Evolutionary conservation across 441 rosid genomes (phyloP).

Genomic region (Gossypium davidsonii): DNA sequence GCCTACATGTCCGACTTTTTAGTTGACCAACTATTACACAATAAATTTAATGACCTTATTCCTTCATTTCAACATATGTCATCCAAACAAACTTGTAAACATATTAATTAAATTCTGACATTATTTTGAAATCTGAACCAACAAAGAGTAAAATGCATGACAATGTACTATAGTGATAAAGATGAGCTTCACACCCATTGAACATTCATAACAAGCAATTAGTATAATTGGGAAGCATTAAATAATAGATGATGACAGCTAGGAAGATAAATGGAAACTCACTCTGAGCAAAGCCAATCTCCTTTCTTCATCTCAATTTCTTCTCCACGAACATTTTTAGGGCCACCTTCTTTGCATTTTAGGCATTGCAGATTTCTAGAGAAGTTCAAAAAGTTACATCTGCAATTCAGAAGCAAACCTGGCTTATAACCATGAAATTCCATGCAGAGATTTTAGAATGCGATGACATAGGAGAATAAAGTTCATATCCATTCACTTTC

Average conservation of each 20-base stretch:
- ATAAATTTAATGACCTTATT: neutral
- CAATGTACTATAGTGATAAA: neutral
- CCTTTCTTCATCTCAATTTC: slow-evolving; percentile 64
- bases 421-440: neutral
- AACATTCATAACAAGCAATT: neutral
- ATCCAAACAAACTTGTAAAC: neutral
- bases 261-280: slow-evolving; percentile 24
- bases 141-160: neutral
- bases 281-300: slow-evolving; percentile 78
- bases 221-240: neutral
- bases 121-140: neutral
- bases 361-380: slow-evolving; percentile 55
- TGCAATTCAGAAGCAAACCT: slow-evolving; percentile 26
- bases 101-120: neutral
- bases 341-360: slow-evolving; percentile 62
- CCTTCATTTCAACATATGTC: neutral
- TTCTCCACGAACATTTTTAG: slow-evolving; percentile 31
- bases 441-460: neutral
- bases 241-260: neutral
- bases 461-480: neutral
- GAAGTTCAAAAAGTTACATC: slow-evolving; percentile 76
- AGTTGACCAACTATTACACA: neutral
- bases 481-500: neutral
- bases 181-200: neutral
- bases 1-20: neutral